phyloP scores from a whole-genome alignment of 176 grass and related monocot species.

The Hyparrhenia diplandra region DNA sequence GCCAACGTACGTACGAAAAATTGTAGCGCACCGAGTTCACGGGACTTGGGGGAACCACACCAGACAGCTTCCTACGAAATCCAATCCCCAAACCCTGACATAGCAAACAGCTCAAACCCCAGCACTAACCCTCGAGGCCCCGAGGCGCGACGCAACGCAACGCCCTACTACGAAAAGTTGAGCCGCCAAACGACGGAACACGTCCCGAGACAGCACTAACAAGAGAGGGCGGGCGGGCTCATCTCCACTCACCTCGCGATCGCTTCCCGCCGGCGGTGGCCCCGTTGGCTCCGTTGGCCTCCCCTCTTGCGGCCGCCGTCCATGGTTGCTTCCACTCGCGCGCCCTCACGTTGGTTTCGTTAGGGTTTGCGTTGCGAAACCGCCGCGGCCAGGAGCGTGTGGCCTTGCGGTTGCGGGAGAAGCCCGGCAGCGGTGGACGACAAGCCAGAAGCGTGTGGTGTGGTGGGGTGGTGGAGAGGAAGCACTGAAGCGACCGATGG shows the following conservation, averaged over 20 bases:
- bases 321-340: constrained; percentile 30
- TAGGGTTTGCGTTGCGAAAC: neutral
- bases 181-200: neutral
- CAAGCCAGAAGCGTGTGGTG: neutral
- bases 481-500: neutral
- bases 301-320: constrained; percentile 60
- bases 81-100: neutral
- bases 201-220: too few species aligned
- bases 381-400: neutral
- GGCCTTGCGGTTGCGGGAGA: neutral
- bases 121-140: neutral
- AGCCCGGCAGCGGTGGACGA: too few species aligned
- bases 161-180: neutral
- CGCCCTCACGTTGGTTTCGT: neutral
- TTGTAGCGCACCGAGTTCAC: neutral
- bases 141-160: neutral
- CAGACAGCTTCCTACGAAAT: neutral
- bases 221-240: too few species aligned
- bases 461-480: neutral
- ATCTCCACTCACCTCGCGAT: constrained; percentile 44
- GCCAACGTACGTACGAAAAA: neutral
- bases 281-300: constrained; percentile 30
- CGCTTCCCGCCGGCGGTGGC: constrained; percentile 41
- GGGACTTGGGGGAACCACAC: neutral
- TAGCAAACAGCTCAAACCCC: neutral